Evolutionary conservation across 495 filamentous ascomycete species (phyloP).

Genomic region (Hypoxylon crocopeplum): DNA sequence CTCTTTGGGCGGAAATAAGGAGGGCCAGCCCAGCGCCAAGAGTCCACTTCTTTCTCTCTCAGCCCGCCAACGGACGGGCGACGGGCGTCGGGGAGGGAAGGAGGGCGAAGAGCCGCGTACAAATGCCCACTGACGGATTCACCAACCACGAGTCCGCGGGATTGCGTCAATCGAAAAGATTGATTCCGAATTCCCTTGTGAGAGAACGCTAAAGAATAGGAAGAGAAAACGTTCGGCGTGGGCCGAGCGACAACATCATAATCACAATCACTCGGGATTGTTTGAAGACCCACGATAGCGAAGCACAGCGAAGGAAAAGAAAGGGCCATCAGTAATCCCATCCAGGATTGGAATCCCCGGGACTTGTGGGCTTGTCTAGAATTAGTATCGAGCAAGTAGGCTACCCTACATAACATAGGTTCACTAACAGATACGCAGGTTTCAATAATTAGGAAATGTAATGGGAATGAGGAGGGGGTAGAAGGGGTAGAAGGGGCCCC

Average conservation of each 20-base stretch:
- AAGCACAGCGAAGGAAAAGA: no score
- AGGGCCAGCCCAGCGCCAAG: conserved; percentile 18
- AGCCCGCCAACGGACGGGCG: conserved; percentile 4
- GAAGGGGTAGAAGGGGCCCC: background rate
- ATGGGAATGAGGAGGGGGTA: background rate
- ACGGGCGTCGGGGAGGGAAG: conserved; percentile 24
- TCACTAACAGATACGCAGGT: conserved; percentile 12
- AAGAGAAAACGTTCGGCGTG: conserved; percentile 16
- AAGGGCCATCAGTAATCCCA: no score
- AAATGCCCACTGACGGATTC: background rate
- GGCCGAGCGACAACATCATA: conserved; percentile 27
- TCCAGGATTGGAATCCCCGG: conserved; percentile 1
- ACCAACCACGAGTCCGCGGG: conserved; percentile 26
- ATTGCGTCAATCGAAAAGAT: conserved; percentile 20
- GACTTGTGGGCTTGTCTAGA: background rate
- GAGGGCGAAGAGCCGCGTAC: conserved; percentile 2
- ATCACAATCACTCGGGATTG: conserved; percentile 3
- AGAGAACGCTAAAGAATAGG: background rate
- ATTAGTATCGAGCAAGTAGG: background rate
- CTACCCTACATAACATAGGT: background rate
- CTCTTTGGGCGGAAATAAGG: conserved; percentile 26
- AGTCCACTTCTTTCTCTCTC: background rate
- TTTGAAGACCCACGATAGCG: background rate
- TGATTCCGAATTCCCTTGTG: background rate
- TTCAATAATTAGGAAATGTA: conserved; percentile 12